A percentile compares a stretch with the other conserved stretches of the same genome.
Conservation (phyloP, 1,284 basidiomycete species). For the Ceratobasidium sp. region DNA sequence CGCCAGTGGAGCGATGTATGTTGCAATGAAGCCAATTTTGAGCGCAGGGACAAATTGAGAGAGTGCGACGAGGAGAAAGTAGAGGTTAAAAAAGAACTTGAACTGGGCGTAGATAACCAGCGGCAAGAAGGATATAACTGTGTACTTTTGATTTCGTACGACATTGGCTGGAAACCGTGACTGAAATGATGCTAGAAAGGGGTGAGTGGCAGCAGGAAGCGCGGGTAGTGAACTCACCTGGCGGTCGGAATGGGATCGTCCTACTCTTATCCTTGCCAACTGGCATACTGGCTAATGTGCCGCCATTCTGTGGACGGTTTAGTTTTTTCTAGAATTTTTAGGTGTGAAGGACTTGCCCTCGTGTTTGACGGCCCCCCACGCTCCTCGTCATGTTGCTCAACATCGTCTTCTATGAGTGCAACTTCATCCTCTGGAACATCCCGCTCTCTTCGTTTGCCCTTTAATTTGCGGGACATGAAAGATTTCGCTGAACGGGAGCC, state of each 20-base stretch:
- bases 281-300: background rate
- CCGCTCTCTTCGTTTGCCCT: conserved; percentile 26
- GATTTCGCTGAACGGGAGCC: conserved; percentile 10
- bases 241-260: conserved; percentile 78
- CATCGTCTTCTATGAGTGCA: conserved; percentile 16
- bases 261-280: conserved; percentile 72
- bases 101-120: conserved; percentile 99
- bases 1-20: conserved; percentile 95
- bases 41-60: conserved; percentile 96
- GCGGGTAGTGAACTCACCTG: conserved; percentile 58
- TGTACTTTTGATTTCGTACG: conserved; percentile 98
- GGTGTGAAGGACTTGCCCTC: background rate
- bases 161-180: conserved; percentile 82
- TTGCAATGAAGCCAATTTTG: conserved; percentile 96
- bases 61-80: conserved; percentile 96
- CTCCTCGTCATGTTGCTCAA: conserved; percentile 5
- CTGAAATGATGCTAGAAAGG: conserved; percentile 56
- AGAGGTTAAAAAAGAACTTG: conserved; percentile 99
- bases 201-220: background rate
- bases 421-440: conserved; percentile 39
- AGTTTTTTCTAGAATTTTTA: background rate
- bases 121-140: conserved; percentile 91
- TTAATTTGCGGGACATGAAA: conserved; percentile 21
- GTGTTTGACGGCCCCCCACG: background rate
- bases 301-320: background rate